A percentile compares a stretch with the other conserved stretches of the same genome.
Evolutionary conservation across 352 stramenopile genomes (phyloP).

Genomic region (Globisporangium rhizosaccharum): DNA sequence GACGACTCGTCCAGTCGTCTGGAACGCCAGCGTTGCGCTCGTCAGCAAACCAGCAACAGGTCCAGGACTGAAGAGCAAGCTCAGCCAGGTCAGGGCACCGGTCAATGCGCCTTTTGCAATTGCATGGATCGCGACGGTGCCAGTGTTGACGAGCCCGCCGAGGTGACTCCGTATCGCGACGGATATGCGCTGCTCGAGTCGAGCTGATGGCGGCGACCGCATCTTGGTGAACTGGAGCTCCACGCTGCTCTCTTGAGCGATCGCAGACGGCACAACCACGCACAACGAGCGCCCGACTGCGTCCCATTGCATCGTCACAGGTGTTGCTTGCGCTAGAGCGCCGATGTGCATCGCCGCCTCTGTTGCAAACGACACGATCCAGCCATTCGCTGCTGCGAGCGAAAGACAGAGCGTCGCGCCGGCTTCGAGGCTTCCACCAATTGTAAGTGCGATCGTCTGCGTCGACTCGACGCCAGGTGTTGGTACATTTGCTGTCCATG

Average conservation of each 20-base stretch:
- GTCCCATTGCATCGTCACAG: conserved; percentile 12
- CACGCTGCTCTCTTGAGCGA: conserved; percentile 36
- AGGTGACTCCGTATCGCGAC: conserved; percentile 41
- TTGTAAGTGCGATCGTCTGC: conserved; percentile 34
- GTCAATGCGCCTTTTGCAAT: conserved; percentile 29
- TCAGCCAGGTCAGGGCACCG: conserved; percentile 42
- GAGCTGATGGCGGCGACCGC: conserved; percentile 40
- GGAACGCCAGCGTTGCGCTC: conserved; percentile 32
- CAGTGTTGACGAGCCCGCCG: conserved; percentile 38
- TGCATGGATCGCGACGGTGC: conserved; percentile 25
- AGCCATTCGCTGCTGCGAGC: conserved; percentile 19
- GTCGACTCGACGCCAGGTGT: conserved; percentile 47
- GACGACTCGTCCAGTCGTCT: conserved; percentile 32
- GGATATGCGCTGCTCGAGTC: conserved; percentile 8
- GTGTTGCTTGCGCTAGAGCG: neutral
- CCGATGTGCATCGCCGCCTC: conserved; percentile 16
- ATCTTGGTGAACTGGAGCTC: conserved; percentile 33
- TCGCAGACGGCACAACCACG: conserved; percentile 12
- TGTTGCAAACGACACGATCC: conserved; percentile 28
- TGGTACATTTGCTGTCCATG: conserved; percentile 29
- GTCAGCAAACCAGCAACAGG: conserved; percentile 47
- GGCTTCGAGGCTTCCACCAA: conserved; percentile 33
- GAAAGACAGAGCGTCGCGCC: conserved; percentile 35
- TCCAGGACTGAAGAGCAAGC: conserved; percentile 31
- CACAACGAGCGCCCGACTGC: conserved; percentile 19